A percentile compares a stretch with the other conserved stretches of the same genome.
Conservation (phyloP, 2,329 filamentous ascomycete species). For the Colletotrichum echinochloae region DNA sequence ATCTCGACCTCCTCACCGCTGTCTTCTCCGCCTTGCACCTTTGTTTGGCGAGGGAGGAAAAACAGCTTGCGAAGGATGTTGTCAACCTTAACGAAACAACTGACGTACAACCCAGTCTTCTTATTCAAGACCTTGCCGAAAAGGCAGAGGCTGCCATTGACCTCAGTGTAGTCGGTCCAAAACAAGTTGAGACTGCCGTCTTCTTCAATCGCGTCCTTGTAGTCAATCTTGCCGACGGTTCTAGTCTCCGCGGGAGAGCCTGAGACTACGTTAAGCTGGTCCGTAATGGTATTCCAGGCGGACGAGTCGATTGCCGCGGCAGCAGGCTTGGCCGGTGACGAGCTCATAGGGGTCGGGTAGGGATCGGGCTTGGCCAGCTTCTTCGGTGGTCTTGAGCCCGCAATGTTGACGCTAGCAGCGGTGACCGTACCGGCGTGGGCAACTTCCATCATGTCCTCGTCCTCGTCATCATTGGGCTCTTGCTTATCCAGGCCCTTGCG, state of each 20-base stretch:
- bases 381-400: constrained; percentile 81
- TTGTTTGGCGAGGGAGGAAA: constrained; percentile 84
- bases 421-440: constrained; percentile 79
- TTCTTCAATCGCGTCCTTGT: constrained; percentile 88
- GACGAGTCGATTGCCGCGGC: constrained; percentile 78
- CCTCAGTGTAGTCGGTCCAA: constrained; percentile 95
- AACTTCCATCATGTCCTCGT: constrained; percentile 89
- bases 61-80: constrained; percentile 93
- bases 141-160: constrained; percentile 90
- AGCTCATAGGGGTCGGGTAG: constrained; percentile 78
- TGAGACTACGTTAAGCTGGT: constrained; percentile 86
- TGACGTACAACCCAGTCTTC: constrained; percentile 81
- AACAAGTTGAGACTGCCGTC: constrained; percentile 95
- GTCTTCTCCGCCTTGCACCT: constrained; percentile 68
- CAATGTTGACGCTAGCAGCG: constrained; percentile 82
- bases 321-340: constrained; percentile 76
- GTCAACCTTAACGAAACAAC: constrained; percentile 96
- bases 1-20: constrained; percentile 86
- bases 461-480: constrained; percentile 71
- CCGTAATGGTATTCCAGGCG: constrained; percentile 89
- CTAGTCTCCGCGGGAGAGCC: constrained; percentile 74
- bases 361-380: constrained; percentile 77
- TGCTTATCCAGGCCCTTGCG: constrained; percentile 71
- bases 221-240: constrained; percentile 82
- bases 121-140: constrained; percentile 98